Evolutionary conservation across 2,329 filamentous ascomycete species (phyloP).

Genomic region (Talaromyces atroroseus): DNA sequence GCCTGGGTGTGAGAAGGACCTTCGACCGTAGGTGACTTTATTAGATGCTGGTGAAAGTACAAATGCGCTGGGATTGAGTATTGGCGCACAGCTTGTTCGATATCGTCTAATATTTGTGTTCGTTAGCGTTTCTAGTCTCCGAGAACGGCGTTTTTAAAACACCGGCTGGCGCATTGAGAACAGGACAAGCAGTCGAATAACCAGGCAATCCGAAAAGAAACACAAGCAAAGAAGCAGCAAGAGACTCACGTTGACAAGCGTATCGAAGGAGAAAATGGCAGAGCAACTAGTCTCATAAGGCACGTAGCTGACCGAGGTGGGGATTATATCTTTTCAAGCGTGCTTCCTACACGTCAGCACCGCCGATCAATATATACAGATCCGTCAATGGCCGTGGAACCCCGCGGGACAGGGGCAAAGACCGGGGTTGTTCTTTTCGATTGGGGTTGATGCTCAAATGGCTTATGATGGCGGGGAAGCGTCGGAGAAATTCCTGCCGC

Average conservation of each 20-base stretch:
- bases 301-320: not conserved
- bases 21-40: not conserved
- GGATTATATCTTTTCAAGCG: not conserved
- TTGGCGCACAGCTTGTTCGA: not conserved
- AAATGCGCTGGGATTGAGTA: not conserved
- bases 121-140: not conserved
- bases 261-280: not conserved
- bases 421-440: not conserved
- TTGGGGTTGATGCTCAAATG: not conserved
- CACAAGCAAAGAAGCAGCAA: not conserved
- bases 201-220: not conserved
- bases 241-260: conserved; percentile 3
- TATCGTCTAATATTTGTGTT: not conserved
- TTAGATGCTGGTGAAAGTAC: not conserved
- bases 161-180: not conserved
- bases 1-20: not conserved
- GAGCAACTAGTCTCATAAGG: conserved; percentile 5
- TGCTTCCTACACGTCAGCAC: not conserved
- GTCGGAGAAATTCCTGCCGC: not conserved
- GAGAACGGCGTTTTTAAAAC: not conserved
- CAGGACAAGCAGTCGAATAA: not conserved
- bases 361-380: not conserved
- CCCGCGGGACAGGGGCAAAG: not conserved
- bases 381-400: not conserved
- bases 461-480: not conserved